Percentiles rank a stretch among this genome's conserved stretches.
Evolutionary conservation across 257 asterid genomes (phyloP).

Genomic region (Nicotiana noctiflora): DNA sequence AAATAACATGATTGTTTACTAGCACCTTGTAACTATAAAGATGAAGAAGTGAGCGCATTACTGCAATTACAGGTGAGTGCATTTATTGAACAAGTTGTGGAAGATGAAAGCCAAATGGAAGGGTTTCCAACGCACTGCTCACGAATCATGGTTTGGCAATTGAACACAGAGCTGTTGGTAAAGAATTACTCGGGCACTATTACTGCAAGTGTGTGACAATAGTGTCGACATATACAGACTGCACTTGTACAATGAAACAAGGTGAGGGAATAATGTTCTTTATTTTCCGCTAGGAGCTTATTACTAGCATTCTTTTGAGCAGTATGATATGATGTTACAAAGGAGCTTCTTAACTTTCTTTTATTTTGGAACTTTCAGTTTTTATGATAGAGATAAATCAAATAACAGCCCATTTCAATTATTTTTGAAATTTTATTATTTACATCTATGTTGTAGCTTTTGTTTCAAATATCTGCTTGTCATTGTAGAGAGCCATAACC

Average conservation of each 20-base stretch:
- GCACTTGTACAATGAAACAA: neutral
- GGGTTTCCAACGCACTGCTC: slow-evolving; percentile 42
- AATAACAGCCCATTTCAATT: neutral
- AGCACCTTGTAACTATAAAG: too few relatives aligned
- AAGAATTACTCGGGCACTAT: slow-evolving; percentile 16
- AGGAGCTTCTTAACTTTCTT: neutral
- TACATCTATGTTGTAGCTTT: neutral
- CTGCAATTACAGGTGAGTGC: slow-evolving; percentile 43
- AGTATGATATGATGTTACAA: neutral
- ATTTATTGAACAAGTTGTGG: slow-evolving; percentile 68
- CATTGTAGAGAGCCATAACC: neutral
- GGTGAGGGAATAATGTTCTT: neutral
- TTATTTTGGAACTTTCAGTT: neutral
- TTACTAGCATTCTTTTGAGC: neutral
- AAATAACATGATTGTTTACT: neutral
- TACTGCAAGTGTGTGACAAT: slow-evolving; percentile 24
- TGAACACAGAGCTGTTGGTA: slow-evolving; percentile 12
- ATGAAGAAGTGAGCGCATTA: too few relatives aligned
- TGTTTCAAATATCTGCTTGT: neutral
- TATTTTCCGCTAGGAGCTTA: neutral
- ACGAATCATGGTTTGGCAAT: slow-evolving; percentile 58
- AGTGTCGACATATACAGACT: neutral
- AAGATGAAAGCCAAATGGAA: slow-evolving; percentile 81
- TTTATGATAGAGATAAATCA: neutral
- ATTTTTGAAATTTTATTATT: neutral